Evolutionary conservation across 169 alveolate genomes (phyloP).

Genomic region (Plasmodium gonderi): DNA sequence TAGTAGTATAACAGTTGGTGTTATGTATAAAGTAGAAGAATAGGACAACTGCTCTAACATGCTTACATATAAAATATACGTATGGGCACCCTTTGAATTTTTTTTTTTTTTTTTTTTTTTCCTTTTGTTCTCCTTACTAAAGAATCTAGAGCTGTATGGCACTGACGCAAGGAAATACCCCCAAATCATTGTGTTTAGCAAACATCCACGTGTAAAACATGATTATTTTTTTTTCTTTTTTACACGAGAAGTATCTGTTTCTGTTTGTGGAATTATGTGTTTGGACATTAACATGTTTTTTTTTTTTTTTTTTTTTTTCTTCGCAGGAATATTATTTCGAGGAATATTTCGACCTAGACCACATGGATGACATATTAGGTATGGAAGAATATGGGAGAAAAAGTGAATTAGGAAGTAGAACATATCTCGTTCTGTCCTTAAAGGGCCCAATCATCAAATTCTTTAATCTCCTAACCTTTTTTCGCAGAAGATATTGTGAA

Average conservation of each 20-base stretch:
- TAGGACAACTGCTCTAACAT: neutral
- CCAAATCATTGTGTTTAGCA: conserved; percentile 50
- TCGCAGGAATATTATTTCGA: conserved; percentile 50
- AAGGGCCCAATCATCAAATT: neutral
- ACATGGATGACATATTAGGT: conserved; percentile 32
- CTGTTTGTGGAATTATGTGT: neutral
- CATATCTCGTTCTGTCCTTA: too few species aligned
- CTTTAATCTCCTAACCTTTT: neutral
- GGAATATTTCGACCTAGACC: conserved; percentile 13
- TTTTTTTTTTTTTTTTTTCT: neutral
- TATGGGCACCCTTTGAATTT: neutral
- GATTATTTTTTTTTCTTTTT: neutral
- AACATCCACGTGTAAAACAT: conserved; percentile 33
- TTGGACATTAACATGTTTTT: neutral
- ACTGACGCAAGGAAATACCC: conserved; percentile 31
- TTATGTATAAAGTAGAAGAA: neutral
- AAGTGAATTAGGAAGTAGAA: too few species aligned
- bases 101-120: neutral
- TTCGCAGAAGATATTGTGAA: conserved; percentile 10
- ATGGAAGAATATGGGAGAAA: neutral
- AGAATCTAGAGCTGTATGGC: conserved; percentile 57
- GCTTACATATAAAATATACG: too few species aligned
- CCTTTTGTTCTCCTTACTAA: neutral
- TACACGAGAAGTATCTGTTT: neutral
- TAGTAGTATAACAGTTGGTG: neutral